Evolutionary conservation across 495 filamentous ascomycete species (phyloP), one percentile per base, ranked within the genome.

Genomic region (Neurospora sp.): DNA sequence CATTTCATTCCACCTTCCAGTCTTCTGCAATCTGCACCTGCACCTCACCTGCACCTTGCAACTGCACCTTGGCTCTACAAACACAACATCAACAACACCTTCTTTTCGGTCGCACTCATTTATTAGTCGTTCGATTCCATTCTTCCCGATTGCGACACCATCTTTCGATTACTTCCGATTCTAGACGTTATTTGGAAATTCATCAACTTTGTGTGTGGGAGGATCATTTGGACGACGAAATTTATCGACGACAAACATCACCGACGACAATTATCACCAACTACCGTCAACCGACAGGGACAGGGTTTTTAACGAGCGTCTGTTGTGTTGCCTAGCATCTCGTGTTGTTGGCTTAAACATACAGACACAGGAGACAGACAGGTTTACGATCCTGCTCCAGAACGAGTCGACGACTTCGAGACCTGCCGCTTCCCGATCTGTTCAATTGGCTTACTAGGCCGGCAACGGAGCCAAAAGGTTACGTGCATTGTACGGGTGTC

Each of bases 401-500:
- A 35, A 65, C 53, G 53, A 35, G 53, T 65, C 14, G 53, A 65
- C 53, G 53, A 65, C 27, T 61, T 61, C 12, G 53, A 65, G 53
- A 35, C 53, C 53, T 65, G 53, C 27, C 53, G 53, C 53, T 65
- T 35, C 53, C 53, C 53, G 53, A 35, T 65, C 53, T 35, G 27
- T 31, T 31, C 53, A 65, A 65, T 65, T 65, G 53, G 53, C 27
- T 65, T 75, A 74, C 76, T 71, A 75, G 72, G 65, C 70, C 69
- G 59, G 61, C 53, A 73, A 68, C 75, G 73, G 61, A 74, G 74
- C 40, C 72, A 38, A 71, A 40, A 77, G 75, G 76, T 68, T 76
- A 72, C 69, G 69, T 76, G 75, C 78, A 75, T 72, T 68, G 71
- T 69, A 73, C 73, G 70, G 71, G 74, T 71, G 59, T 69, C 71